These are phyloP conservation scores for Scedosporium dehoogii DNA, from an alignment of 2,329 filamentous ascomycete species.

Conservation along the genomic window DNA sequence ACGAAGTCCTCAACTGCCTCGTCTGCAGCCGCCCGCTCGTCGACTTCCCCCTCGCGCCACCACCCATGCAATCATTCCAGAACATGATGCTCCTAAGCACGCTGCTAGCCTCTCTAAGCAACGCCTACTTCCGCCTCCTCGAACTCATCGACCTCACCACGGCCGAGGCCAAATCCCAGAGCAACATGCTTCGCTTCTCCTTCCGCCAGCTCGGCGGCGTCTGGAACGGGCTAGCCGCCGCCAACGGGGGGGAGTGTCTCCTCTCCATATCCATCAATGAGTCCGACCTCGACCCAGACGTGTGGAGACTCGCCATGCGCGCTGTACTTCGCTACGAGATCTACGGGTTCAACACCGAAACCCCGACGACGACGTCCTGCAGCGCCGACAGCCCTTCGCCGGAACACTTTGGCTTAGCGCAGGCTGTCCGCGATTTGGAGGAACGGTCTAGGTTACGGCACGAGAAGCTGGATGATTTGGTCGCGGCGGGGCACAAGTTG, in stretches of 20 bases:
- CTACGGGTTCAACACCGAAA: constrained; percentile 35
- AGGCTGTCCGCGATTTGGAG: constrained; percentile 44
- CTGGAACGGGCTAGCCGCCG: constrained; percentile 27
- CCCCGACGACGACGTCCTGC: constrained; percentile 5
- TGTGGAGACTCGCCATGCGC: constrained; percentile 45
- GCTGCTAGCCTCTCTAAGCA: constrained; percentile 46
- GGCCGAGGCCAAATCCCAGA: constrained; percentile 29
- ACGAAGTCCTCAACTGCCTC: constrained; percentile 41
- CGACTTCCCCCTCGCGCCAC: constrained; percentile 21
- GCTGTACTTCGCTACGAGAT: constrained; percentile 47
- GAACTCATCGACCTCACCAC: constrained; percentile 44
- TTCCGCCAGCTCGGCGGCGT: constrained; percentile 38
- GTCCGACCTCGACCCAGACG: constrained; percentile 36
- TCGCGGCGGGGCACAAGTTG: background rate
- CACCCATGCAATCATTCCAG: constrained; percentile 42
- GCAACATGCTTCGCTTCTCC: constrained; percentile 32
- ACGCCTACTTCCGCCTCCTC: constrained; percentile 47
- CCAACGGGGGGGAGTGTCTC: constrained; percentile 15
- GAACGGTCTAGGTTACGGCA: constrained; percentile 38
- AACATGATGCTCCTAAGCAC: constrained; percentile 49
- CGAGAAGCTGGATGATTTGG: constrained; percentile 34
- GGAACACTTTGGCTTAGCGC: constrained; percentile 39
- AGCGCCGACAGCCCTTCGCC: constrained; percentile 3
- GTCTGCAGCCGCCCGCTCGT: constrained; percentile 31
- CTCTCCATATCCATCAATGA: constrained; percentile 24